phyloP scores from a whole-genome alignment of 371 early-diverging fungal species.

The Coemansia sp. region DNA sequence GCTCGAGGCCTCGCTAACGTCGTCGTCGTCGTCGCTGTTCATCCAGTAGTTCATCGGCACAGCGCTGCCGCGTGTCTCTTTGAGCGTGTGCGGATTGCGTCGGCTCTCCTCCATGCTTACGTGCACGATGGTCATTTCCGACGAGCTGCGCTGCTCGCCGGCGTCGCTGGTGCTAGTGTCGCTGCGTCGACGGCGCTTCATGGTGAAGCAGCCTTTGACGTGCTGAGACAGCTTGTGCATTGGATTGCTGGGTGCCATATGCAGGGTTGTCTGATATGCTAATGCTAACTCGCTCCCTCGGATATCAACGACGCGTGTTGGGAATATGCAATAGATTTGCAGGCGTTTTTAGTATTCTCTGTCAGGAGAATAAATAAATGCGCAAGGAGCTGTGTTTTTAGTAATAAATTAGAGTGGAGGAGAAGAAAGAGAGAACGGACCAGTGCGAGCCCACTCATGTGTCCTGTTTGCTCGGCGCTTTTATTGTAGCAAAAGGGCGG shows the following conservation, averaged over 20 bases:
- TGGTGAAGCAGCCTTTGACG: conserved; percentile 20
- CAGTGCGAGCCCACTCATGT: neutral
- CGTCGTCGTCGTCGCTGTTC: conserved; percentile 14
- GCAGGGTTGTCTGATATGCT: neutral
- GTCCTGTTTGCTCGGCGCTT: neutral
- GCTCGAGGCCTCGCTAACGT: neutral
- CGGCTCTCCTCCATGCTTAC: conserved; percentile 26
- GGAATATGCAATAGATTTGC: neutral
- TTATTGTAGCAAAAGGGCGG: neutral
- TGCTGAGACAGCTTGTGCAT: conserved; percentile 41
- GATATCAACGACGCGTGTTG: neutral
- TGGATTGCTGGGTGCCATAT: conserved; percentile 1
- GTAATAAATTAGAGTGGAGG: neutral
- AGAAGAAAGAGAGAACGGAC: neutral
- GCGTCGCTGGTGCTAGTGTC: conserved; percentile 9
- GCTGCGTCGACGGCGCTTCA: conserved; percentile 36
- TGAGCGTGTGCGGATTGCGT: neutral
- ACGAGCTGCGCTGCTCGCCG: conserved; percentile 1
- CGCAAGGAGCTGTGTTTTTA: neutral
- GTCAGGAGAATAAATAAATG: too few relatives aligned
- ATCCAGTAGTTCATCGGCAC: conserved; percentile 41
- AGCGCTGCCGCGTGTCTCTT: neutral
- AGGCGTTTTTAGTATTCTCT: neutral
- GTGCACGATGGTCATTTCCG: conserved; percentile 28
- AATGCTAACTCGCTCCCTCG: too few relatives aligned